Percentiles rank a stretch among this genome's conserved stretches.
Evolutionary conservation across 2,329 filamentous ascomycete genomes (phyloP).

Genomic region (Exophiala sp.): DNA sequence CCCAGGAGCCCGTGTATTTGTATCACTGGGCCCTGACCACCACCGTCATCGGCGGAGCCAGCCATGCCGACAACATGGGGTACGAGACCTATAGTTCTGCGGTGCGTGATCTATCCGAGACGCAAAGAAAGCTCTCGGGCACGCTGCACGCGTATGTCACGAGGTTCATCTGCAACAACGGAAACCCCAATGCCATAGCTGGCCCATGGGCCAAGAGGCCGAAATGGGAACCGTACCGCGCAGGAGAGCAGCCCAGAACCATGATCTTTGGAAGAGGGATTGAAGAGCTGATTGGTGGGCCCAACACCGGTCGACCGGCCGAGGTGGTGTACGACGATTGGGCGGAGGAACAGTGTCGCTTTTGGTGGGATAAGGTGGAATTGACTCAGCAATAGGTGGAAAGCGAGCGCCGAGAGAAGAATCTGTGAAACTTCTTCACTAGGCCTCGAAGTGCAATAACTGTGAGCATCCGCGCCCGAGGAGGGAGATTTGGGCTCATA

Average conservation of each 20-base stretch:
- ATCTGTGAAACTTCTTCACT: background rate
- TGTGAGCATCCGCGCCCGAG: no score
- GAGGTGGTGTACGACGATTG: constrained; percentile 33
- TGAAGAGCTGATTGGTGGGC: constrained; percentile 45
- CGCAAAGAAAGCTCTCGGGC: constrained; percentile 41
- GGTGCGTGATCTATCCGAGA: constrained; percentile 34
- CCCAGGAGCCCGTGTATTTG: constrained; percentile 41
- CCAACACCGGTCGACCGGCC: constrained; percentile 34
- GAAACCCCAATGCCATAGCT: constrained; percentile 40
- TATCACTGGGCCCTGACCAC: constrained; percentile 51
- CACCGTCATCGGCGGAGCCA: constrained; percentile 42
- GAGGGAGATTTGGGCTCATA: background rate
- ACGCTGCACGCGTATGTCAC: constrained; percentile 45
- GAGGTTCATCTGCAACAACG: constrained; percentile 43
- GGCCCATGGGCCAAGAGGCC: constrained; percentile 31
- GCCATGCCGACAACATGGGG: constrained; percentile 46
- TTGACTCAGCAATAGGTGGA: background rate
- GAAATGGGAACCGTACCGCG: constrained; percentile 35
- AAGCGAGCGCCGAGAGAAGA: no score
- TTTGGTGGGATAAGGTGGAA: background rate
- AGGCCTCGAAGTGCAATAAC: no score
- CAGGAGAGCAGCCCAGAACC: constrained; percentile 27
- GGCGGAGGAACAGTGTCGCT: background rate
- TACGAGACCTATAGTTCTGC: constrained; percentile 43
- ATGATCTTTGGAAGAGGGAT: constrained; percentile 47